These are phyloP conservation scores for Pholiota conissans DNA, from an alignment of 768 basidiomycete species.

Conservation along the genomic window DNA sequence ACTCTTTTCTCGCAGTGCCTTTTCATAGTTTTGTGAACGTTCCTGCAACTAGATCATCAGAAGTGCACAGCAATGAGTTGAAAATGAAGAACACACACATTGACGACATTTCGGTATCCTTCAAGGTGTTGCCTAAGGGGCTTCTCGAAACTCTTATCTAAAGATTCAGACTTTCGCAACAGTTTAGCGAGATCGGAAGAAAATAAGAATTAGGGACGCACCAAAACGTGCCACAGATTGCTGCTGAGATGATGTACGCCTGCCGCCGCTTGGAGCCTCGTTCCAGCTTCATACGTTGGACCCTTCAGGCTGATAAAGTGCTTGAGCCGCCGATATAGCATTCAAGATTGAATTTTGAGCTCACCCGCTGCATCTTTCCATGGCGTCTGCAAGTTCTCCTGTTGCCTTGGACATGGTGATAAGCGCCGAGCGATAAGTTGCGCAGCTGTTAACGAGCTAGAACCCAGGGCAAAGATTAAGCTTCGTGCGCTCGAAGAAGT, in stretches of 20 bases:
- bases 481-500: constrained; percentile 4
- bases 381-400: constrained; percentile 81
- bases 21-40: constrained; percentile 83
- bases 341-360: constrained; percentile 22
- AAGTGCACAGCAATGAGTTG: background rate
- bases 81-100: constrained; percentile 38
- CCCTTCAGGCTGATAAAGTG: constrained; percentile 61
- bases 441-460: constrained; percentile 75
- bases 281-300: constrained; percentile 76
- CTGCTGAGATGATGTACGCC: constrained; percentile 90
- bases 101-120: constrained; percentile 70
- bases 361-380: constrained; percentile 83
- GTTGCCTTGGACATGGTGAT: constrained; percentile 81
- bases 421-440: constrained; percentile 80
- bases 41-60: constrained; percentile 50
- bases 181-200: constrained; percentile 3
- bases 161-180: constrained; percentile 65
- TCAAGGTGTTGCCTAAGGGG: constrained; percentile 86
- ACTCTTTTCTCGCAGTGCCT: constrained; percentile 79
- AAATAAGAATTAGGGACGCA: constrained; percentile 34
- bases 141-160: constrained; percentile 87
- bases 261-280: constrained; percentile 80
- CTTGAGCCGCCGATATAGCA: background rate
- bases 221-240: constrained; percentile 91
- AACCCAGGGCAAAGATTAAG: background rate